phyloP scores from a whole-genome alignment of 768 basidiomycete genomes.

The Chalciporus pseudorubinellus region DNA sequence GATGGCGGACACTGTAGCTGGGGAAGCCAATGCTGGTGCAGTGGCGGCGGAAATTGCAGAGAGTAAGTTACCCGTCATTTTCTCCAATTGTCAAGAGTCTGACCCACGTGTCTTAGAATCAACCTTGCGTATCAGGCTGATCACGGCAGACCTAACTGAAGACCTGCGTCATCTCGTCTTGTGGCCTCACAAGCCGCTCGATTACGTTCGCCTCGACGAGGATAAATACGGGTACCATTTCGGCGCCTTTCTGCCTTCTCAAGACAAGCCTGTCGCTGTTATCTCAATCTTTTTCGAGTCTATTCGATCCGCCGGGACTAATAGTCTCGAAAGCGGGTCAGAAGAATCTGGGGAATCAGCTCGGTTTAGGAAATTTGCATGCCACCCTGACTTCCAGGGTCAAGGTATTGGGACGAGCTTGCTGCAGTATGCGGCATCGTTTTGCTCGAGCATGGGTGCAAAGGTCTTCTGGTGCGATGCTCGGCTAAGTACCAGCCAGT shows the following conservation, averaged over 20 bases:
- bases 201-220: constrained; percentile 51
- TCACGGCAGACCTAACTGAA: constrained; percentile 44
- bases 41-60: not conserved
- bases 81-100: not conserved
- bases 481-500: constrained; percentile 39
- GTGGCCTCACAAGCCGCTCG: constrained; percentile 51
- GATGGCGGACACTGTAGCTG: constrained; percentile 7
- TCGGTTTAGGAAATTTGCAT: constrained; percentile 64
- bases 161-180: constrained; percentile 55
- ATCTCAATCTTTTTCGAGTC: constrained; percentile 55
- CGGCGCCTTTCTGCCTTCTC: constrained; percentile 48
- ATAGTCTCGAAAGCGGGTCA: constrained; percentile 1
- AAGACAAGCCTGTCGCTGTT: constrained; percentile 44
- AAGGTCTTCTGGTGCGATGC: constrained; percentile 59
- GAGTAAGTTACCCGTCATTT: constrained; percentile 9
- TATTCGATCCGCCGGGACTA: constrained; percentile 22
- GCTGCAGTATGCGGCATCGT: constrained; percentile 39
- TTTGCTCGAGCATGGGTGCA: constrained; percentile 41
- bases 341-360: constrained; percentile 21
- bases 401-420: constrained; percentile 52
- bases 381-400: constrained; percentile 48
- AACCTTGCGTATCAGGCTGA: constrained; percentile 25
- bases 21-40: constrained; percentile 2
- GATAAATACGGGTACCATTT: constrained; percentile 51
- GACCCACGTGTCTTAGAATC: constrained; percentile 8